Percentiles rank a stretch among this genome's conserved stretches.
Evolutionary conservation across 805 yeast genomes (phyloP).

Genomic region (Candida andamanensis): DNA sequence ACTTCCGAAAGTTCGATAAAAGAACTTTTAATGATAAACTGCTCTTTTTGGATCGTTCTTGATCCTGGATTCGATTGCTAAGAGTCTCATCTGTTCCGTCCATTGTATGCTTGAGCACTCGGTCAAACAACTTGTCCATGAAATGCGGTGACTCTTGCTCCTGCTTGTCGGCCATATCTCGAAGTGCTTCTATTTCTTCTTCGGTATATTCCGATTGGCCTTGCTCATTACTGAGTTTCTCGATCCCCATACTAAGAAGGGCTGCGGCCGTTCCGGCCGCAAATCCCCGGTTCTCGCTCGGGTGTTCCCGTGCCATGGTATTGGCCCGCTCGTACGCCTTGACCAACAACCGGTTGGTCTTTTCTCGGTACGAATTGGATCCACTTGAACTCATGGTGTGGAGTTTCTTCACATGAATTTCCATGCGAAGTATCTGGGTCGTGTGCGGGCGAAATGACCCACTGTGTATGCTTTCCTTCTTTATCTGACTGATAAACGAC

Average conservation of each 20-base stretch:
- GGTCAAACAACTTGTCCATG: slow-evolving; percentile 53
- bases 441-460: too few species aligned
- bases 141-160: slow-evolving; percentile 36
- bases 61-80: slow-evolving; percentile 39
- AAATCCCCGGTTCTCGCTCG: slow-evolving; percentile 24
- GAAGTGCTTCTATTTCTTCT: slow-evolving; percentile 22
- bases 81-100: slow-evolving; percentile 46
- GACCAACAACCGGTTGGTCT: slow-evolving; percentile 13
- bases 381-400: slow-evolving; percentile 2
- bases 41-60: slow-evolving; percentile 41
- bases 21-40: slow-evolving; percentile 53
- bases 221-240: slow-evolving; percentile 13
- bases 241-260: slow-evolving; percentile 28
- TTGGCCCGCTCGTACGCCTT: slow-evolving; percentile 21
- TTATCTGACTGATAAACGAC: too few species aligned
- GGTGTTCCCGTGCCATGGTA: slow-evolving; percentile 19
- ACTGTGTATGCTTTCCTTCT: too few species aligned
- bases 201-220: slow-evolving; percentile 14
- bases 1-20: slow-evolving; percentile 50
- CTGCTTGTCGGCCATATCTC: slow-evolving; percentile 18
- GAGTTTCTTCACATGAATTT: too few species aligned
- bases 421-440: too few species aligned
- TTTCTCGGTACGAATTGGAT: slow-evolving; percentile 5
- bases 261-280: slow-evolving; percentile 37
- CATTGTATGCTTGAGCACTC: slow-evolving; percentile 44